A percentile compares a stretch with the other conserved stretches of the same genome.
These are phyloP conservation scores for Malus asiatica DNA, from an alignment of 306 rosid genomes.

Conservation along the genomic window DNA sequence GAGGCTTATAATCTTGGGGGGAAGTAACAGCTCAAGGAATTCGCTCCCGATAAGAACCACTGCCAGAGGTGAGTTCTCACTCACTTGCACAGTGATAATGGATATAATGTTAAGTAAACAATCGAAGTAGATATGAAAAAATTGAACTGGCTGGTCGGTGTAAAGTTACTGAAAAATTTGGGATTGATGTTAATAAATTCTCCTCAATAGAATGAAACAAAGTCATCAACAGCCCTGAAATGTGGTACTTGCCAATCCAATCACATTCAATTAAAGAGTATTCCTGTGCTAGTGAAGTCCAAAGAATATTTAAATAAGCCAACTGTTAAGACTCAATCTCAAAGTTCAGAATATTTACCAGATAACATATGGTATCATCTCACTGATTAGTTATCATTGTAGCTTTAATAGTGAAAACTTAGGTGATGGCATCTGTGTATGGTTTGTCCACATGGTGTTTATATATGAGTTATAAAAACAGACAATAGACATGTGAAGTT, in stretches of 20 bases:
- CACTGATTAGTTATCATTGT: background rate
- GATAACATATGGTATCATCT: background rate
- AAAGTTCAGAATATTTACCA: background rate
- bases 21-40: slow-evolving; percentile 24
- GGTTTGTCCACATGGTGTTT: background rate
- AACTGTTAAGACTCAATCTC: background rate
- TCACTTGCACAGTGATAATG: background rate
- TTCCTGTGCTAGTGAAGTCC: background rate
- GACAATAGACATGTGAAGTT: background rate
- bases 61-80: slow-evolving; percentile 45
- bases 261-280: background rate
- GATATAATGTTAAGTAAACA: background rate
- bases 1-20: slow-evolving; percentile 28
- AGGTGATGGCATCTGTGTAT: background rate
- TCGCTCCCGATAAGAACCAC: slow-evolving; percentile 32
- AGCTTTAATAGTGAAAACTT: background rate
- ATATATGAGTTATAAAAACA: background rate
- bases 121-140: background rate
- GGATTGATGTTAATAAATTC: too few species aligned
- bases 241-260: too few species aligned
- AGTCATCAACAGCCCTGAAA: too few species aligned
- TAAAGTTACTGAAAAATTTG: background rate
- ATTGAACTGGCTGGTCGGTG: background rate
- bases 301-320: background rate
- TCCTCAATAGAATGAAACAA: too few species aligned